Conservation (phyloP, 192 early-diverging fungal genomes). For the Linnemannia zychae region DNA sequence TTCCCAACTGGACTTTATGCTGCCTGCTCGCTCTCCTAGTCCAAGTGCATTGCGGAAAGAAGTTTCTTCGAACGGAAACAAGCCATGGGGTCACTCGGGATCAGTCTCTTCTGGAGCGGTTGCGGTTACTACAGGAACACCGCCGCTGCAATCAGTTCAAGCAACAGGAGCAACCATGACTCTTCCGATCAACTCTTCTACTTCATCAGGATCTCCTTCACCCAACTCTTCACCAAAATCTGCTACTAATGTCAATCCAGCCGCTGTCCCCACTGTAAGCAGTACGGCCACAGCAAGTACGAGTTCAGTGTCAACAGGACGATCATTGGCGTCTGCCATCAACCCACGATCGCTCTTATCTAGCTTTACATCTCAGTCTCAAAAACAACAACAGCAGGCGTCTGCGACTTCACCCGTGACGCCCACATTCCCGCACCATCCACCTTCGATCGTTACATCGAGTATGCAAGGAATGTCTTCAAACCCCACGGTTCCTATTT, state of each 20-base stretch:
- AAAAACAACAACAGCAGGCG: slow-evolving; percentile 13
- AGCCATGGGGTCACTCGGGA: not conserved
- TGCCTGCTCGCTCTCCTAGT: slow-evolving; percentile 31
- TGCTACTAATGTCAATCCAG: not conserved
- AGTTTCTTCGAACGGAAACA: not conserved
- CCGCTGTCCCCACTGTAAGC: not conserved
- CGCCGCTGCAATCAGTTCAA: not conserved
- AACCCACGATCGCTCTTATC: slow-evolving; percentile 24
- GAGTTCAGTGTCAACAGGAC: not conserved
- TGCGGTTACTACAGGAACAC: not conserved
- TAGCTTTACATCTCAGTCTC: slow-evolving; percentile 10
- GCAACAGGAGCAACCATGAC: not conserved
- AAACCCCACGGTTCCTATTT: slow-evolving; percentile 4
- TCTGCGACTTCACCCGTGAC: not conserved
- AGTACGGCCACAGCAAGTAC: not conserved
- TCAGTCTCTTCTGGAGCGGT: not conserved
- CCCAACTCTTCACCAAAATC: slow-evolving; percentile 6
- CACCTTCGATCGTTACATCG: not conserved
- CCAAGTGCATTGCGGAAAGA: slow-evolving; percentile 21
- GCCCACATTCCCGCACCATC: not conserved
- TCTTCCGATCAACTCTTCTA: no score
- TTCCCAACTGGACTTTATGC: slow-evolving; percentile 16
- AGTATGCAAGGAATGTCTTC: not conserved
- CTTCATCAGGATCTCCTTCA: slow-evolving; percentile 2
- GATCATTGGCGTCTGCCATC: slow-evolving; percentile 4